Evolutionary conservation across 768 basidiomycete genomes (phyloP).

Genomic region (Termitomyces sp.): DNA sequence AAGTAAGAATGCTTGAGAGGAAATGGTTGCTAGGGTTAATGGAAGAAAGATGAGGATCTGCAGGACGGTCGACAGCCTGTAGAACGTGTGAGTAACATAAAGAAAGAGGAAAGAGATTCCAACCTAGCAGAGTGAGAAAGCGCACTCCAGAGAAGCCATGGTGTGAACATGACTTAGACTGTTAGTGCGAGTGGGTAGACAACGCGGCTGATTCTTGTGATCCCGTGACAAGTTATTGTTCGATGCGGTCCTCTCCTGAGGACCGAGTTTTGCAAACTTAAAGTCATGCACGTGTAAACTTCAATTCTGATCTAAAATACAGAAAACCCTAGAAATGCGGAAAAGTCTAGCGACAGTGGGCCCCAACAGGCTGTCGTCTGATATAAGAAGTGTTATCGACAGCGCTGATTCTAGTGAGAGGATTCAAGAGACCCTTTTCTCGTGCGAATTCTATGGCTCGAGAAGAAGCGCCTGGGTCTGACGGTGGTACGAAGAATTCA

Average conservation of each 20-base stretch:
- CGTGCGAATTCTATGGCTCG: conserved; percentile 82
- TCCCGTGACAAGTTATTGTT: conserved; percentile 4
- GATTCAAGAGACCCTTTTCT: conserved; percentile 78
- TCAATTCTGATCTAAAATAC: neutral
- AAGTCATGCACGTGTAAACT: neutral
- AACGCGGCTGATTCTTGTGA: neutral
- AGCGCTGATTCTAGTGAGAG: conserved; percentile 34
- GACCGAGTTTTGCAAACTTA: neutral
- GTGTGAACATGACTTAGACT: conserved; percentile 33
- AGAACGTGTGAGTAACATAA: neutral
- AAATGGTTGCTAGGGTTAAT: conserved; percentile 78
- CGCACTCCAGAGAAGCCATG: conserved; percentile 64
- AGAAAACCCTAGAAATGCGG: neutral
- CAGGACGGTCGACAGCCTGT: conserved; percentile 66
- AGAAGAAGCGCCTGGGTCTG: conserved; percentile 63
- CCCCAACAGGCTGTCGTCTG: conserved; percentile 10
- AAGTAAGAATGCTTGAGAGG: conserved; percentile 71
- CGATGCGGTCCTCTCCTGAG: too few relatives aligned
- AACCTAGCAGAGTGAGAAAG: conserved; percentile 61
- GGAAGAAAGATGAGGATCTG: conserved; percentile 84
- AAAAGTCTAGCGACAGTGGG: conserved; percentile 11
- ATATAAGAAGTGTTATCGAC: conserved; percentile 12
- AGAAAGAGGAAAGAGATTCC: neutral
- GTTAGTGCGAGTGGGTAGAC: neutral
- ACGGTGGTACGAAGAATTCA: conserved; percentile 86